These are phyloP conservation scores for Ascoidea rubescens DNA, from an alignment of 805 yeast genomes.

Conservation along the genomic window DNA sequence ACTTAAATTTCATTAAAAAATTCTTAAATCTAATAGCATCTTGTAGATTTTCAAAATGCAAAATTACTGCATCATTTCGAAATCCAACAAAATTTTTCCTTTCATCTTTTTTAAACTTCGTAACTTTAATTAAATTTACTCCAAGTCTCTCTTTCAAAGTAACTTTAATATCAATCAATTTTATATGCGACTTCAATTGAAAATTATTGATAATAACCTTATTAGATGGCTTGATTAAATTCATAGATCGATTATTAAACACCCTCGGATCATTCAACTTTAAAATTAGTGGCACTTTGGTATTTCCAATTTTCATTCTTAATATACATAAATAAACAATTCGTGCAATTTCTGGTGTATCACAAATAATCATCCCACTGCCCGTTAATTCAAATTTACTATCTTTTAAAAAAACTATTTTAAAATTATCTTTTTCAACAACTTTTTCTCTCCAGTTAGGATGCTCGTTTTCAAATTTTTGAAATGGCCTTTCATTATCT, in stretches of 20 bases:
- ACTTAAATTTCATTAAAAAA: no score
- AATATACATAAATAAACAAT: no score
- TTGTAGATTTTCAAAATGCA: not conserved
- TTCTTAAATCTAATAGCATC: not conserved
- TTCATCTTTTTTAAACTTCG: not conserved
- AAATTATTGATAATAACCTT: no score
- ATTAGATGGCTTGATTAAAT: not conserved
- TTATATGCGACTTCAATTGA: not conserved
- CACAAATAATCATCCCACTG: not conserved
- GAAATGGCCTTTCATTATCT: no score
- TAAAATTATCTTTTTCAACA: not conserved
- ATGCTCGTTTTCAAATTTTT: not conserved
- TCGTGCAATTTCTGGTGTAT: not conserved
- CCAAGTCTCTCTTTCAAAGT: not conserved
- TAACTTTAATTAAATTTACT: not conserved
- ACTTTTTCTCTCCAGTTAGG: not conserved
- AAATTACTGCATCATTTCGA: not conserved
- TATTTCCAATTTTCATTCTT: not conserved
- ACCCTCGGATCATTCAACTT: not conserved
- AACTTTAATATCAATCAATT: not conserved
- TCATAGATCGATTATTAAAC: no score
- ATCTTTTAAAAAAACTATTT: not conserved
- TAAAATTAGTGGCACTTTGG: not conserved
- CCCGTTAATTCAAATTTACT: not conserved
- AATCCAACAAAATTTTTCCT: no score